Evolutionary conservation across 2,329 filamentous ascomycete species (phyloP), one percentile per base, ranked within the genome.

Genomic region (Amylocarpus encephaloides): DNA sequence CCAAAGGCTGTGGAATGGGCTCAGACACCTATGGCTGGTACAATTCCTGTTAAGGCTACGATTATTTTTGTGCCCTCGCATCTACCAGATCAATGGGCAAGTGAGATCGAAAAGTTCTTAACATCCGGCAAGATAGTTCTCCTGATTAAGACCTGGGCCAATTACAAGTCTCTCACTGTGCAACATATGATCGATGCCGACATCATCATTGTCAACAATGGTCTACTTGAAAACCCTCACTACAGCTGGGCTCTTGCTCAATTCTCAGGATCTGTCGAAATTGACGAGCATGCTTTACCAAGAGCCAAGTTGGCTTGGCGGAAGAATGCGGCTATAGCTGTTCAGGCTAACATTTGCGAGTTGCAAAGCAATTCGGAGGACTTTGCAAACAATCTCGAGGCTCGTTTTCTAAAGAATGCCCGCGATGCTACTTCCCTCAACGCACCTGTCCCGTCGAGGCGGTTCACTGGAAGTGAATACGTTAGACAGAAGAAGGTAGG

Each of bases 1-100:
- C 71, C 29, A 52, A 66, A 39, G 59, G 6, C 22, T 45, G 1
- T 12, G 15, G 16, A 43, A 7, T 32, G 36, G 26, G 35, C 39
- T 22, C 16, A 16, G 16, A 48, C 44, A 12, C 12, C 10, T 13
- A 35, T 42, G 6, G 16, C 9, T 22, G 48, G 46, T 5, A n/a
- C 18, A 5, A 59, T 66, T 13, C 63, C 74, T 0, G 65, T 74
- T 0, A 72, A 76, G 13, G 82, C 79, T 4, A 85, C 81, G 0
- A 61, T 86, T 2, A 74, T 85, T 26, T 62, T 86, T 0, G 76
- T 79, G 6, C 82, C 82, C 0, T 53, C 62, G 0, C 74, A 77
- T 43, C 67, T 86, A 5, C 65, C 75, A 1, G 59, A 68, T 5
- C 83, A 86, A 59, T 86, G 83, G 59, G 68, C 5, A 82, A 86